Evolutionary conservation across 345 rosid species (phyloP).

Genomic region (Syzygium aqueum): DNA sequence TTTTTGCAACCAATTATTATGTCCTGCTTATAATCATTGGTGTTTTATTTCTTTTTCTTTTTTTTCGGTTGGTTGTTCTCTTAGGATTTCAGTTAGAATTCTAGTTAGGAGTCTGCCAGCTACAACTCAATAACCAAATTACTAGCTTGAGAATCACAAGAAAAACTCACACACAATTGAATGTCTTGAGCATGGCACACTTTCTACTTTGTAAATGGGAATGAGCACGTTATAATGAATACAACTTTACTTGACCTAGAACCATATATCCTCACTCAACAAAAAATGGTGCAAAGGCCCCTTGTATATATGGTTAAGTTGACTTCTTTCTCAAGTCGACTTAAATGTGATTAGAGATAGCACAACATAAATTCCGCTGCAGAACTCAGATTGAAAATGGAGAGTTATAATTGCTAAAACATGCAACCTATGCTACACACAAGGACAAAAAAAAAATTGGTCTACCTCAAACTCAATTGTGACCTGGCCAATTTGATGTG

Average conservation of each 20-base stretch:
- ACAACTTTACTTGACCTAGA: neutral
- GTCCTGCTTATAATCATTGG: neutral
- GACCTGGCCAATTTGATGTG: neutral
- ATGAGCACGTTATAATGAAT: neutral
- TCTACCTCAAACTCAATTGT: neutral
- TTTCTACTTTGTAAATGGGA: neutral
- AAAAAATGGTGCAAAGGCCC: neutral
- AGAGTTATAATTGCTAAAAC: neutral
- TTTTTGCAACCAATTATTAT: neutral
- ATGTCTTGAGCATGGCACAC: neutral
- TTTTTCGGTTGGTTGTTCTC: neutral
- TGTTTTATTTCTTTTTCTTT: neutral
- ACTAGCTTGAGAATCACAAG: neutral
- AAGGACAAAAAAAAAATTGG: neutral
- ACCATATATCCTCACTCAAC: neutral
- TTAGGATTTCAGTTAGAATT: neutral
- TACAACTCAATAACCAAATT: neutral
- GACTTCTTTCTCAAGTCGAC: neutral
- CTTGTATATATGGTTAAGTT: neutral
- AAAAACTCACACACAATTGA: neutral
- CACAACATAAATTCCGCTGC: neutral
- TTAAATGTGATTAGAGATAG: neutral
- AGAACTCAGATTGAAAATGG: neutral
- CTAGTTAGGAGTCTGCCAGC: neutral
- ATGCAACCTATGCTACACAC: neutral